Evolutionary conservation across 2,329 filamentous ascomycete species (phyloP).

Genomic region (Onygena corvina): DNA sequence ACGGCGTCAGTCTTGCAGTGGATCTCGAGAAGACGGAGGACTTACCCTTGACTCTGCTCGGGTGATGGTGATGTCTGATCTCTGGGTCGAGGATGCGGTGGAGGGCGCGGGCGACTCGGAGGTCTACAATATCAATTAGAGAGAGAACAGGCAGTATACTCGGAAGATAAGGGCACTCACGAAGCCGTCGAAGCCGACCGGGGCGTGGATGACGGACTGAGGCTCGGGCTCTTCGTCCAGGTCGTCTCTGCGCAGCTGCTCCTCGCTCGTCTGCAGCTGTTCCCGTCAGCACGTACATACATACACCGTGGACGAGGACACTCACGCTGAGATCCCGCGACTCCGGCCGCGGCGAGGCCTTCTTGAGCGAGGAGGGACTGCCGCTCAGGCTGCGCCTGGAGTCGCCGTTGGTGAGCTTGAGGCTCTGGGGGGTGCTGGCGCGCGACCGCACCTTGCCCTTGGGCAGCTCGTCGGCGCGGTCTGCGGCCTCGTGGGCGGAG

Average conservation of each 20-base stretch:
- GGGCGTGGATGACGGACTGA: slow-evolving; percentile 82
- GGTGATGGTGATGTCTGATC: slow-evolving; percentile 26
- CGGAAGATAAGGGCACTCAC: slow-evolving; percentile 35
- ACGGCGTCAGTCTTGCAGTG: background rate
- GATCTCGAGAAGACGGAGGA: background rate
- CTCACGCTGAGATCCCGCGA: background rate
- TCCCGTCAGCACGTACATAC: slow-evolving; percentile 7
- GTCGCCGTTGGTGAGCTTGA: slow-evolving; percentile 3
- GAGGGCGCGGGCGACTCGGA: slow-evolving; percentile 15
- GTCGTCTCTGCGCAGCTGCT: slow-evolving; percentile 20
- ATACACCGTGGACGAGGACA: background rate
- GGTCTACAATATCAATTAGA: slow-evolving; percentile 11
- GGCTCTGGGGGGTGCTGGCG: background rate
- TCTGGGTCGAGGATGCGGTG: slow-evolving; percentile 21
- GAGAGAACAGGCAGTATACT: slow-evolving; percentile 4
- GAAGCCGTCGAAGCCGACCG: slow-evolving; percentile 69
- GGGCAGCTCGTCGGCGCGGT: background rate
- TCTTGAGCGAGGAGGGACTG: background rate
- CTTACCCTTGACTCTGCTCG: slow-evolving; percentile 14
- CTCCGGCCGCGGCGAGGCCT: background rate
- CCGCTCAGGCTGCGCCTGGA: background rate
- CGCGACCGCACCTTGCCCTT: background rate
- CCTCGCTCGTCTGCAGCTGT: slow-evolving; percentile 25
- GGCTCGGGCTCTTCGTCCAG: slow-evolving; percentile 53
- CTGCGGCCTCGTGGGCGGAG: background rate